A percentile compares a stretch with the other conserved stretches of the same genome.
Evolutionary conservation across 2,329 filamentous ascomycete species (phyloP).

Genomic region (Colletotrichum sp.): DNA sequence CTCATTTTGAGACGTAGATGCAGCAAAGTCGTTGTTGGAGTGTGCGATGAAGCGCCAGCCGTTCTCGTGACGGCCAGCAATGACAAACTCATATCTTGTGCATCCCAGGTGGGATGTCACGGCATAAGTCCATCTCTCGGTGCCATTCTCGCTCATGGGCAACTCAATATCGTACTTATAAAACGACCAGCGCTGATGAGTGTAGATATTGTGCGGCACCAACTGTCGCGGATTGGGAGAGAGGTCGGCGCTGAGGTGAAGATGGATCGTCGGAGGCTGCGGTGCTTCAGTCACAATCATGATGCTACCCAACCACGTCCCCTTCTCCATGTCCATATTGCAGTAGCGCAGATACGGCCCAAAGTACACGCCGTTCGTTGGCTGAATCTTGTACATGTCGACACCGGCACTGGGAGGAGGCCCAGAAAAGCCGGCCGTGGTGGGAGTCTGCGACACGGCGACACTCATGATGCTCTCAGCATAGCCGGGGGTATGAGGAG

Average conservation of each 20-base stretch:
- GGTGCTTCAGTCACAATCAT: constrained; percentile 89
- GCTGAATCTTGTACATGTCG: constrained; percentile 90
- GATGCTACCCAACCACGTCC: constrained; percentile 91
- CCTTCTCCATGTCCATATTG: constrained; percentile 95
- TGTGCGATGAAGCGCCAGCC: constrained; percentile 97
- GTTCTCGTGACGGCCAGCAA: constrained; percentile 87
- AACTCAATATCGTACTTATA: constrained; percentile 93
- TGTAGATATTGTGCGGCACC: constrained; percentile 79
- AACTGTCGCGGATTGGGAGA: constrained; percentile 92
- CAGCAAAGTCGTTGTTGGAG: constrained; percentile 93
- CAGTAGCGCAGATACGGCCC: constrained; percentile 94
- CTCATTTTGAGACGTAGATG: constrained; percentile 86
- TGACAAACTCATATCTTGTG: constrained; percentile 96
- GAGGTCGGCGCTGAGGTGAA: constrained; percentile 87
- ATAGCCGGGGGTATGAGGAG: constrained; percentile 83
- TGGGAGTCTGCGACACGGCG: constrained; percentile 74
- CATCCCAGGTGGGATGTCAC: constrained; percentile 96
- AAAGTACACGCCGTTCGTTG: constrained; percentile 97
- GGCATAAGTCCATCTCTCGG: constrained; percentile 94
- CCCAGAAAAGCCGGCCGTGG: constrained; percentile 81
- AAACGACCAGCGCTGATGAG: constrained; percentile 93
- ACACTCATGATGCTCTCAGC: constrained; percentile 87
- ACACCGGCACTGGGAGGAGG: constrained; percentile 89
- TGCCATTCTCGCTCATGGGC: constrained; percentile 82
- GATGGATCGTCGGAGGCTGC: constrained; percentile 93